Percentiles rank a stretch among this genome's conserved stretches.
These are phyloP conservation scores for Moricandia moricandioides DNA, from an alignment of 345 rosid genomes.

Conservation along the genomic window DNA sequence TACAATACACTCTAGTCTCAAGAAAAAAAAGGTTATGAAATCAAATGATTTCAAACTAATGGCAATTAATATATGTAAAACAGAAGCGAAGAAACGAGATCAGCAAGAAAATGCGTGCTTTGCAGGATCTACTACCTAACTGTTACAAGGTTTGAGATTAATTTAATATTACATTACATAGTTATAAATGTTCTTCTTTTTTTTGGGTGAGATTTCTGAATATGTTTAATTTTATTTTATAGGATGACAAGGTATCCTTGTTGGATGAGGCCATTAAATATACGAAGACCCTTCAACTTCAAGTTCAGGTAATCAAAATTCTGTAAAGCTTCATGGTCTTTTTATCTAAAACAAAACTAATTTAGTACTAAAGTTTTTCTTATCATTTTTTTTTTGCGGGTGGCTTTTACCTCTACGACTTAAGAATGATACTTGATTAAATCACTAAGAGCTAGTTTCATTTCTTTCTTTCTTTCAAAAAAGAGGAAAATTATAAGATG, in stretches of 20 bases:
- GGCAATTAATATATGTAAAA: neutral
- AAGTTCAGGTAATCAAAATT: conserved; percentile 56
- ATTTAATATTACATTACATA: neutral
- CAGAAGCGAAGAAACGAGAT: conserved; percentile 66
- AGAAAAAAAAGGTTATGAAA: neutral
- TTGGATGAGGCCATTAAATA: conserved; percentile 74
- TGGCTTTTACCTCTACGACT: neutral
- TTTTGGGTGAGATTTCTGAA: conserved; percentile 11
- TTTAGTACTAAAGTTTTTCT: neutral
- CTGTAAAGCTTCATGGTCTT: neutral
- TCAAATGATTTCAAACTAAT: no score
- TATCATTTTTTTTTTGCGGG: neutral
- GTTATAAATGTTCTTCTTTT: no score
- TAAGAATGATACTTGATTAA: neutral
- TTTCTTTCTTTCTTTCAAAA: no score
- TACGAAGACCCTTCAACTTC: conserved; percentile 65
- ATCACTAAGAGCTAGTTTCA: neutral
- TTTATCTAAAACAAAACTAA: neutral
- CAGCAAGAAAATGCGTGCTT: conserved; percentile 62
- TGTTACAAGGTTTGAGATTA: conserved; percentile 49
- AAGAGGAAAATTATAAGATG: no score
- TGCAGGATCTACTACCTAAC: conserved; percentile 68
- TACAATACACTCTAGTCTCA: neutral
- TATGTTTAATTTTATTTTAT: conserved; percentile 1
- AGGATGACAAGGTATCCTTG: conserved; percentile 62